Percentiles rank a stretch among this genome's conserved stretches.
These are phyloP conservation scores for Bigelowiella natans DNA, from an alignment of 78 protist species.

Conservation along the genomic window DNA sequence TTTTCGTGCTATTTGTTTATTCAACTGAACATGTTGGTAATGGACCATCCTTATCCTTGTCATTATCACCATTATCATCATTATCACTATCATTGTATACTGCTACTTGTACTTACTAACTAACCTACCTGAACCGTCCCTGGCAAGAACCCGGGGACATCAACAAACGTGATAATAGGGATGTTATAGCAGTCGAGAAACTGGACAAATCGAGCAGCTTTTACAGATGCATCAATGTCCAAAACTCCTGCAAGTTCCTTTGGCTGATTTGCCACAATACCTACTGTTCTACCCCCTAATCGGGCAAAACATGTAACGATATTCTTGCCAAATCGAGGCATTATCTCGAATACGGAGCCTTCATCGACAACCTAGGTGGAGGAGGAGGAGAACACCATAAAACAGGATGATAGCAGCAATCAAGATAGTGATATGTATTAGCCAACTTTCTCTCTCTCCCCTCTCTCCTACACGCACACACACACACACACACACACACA, in stretches of 20 bases:
- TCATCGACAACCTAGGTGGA: conserved; percentile 69
- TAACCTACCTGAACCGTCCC: conserved; percentile 42
- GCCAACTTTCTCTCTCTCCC: neutral
- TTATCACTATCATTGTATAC: neutral
- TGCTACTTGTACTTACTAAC: neutral
- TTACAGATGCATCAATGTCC: conserved; percentile 85
- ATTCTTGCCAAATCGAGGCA: conserved; percentile 82
- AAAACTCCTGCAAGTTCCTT: conserved; percentile 62
- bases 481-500: neutral
- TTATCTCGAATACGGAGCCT: conserved; percentile 76
- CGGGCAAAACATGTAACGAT: conserved; percentile 81
- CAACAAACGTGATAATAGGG: conserved; percentile 89
- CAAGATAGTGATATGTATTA: neutral
- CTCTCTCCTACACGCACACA: neutral
- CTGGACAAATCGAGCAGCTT: conserved; percentile 87
- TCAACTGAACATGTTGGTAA: neutral
- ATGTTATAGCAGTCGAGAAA: conserved; percentile 94
- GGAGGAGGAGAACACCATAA: neutral
- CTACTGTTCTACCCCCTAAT: conserved; percentile 88
- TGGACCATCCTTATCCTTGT: neutral
- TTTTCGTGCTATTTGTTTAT: neutral
- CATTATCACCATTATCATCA: neutral
- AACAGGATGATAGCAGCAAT: neutral
- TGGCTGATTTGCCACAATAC: conserved; percentile 95
- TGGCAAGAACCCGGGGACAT: conserved; percentile 98